Evolutionary conservation across 768 basidiomycete species (phyloP), one percentile per base, ranked within the genome.

Genomic region (Floccularia luteovirens): DNA sequence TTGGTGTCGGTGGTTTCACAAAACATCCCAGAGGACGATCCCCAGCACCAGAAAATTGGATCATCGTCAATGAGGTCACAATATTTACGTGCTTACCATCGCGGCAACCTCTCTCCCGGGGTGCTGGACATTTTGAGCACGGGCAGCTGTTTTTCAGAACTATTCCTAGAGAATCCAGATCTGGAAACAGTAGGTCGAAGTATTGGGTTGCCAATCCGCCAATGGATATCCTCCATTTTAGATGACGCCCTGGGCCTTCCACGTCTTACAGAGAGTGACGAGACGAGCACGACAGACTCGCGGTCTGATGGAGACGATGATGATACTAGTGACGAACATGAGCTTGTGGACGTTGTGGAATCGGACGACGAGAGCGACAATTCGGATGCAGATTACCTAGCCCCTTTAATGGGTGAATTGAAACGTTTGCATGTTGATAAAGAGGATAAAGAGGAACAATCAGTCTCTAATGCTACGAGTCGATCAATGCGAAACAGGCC

Each of bases 101-200:
- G 51, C 1, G 86, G 84, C 3, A 54, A 56, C 1, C 56, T 90
- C 14, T 64, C 74, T 13, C 72, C 81, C 1, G 69, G 73, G 43
- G 58, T 75, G 21, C 55, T 82, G 54, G 81, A 89, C 47, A 53
- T 70, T 3, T 55, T 89, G 38, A 74, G 59, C 41, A 77, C 81
- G 0, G 74, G 70, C 13, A 77, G 83, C 1, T 78, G 66, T 42
- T 90, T 84, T 83, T 77, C 82, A 3, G 63, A 68, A 24, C 53
- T 79, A n/a, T 88, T 86, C 54, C 69, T 90, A 14, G 88, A 90
- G 44, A 73, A 79, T 47, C 88, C 88, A 0, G 87, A 90, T 55
- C 37, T 71, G 22, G 83, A 87, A 54, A 76, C 75, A 0, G 79
- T 82, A 8, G 63, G 74, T 14, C 61, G 75, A 42, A 79, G 72